These are phyloP conservation scores for Nakazawaea ambrosiae DNA, from an alignment of 805 yeast genomes.

Conservation along the genomic window DNA sequence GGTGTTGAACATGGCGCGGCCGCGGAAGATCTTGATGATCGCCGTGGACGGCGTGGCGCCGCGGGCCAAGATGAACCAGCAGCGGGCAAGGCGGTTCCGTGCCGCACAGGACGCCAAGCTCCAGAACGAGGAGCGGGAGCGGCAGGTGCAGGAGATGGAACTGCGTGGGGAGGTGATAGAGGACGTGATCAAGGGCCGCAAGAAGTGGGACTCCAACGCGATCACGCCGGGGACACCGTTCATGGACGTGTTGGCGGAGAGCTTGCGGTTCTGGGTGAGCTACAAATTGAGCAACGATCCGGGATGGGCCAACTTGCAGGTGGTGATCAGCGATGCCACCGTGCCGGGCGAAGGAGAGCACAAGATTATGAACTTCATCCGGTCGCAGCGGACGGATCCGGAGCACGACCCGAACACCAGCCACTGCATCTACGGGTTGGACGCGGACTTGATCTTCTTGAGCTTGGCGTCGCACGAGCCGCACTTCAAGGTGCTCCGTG, in stretches of 20 bases:
- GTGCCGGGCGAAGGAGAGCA: slow-evolving; percentile 99
- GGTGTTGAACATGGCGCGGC: slow-evolving; percentile 89
- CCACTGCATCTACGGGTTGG: slow-evolving; percentile 96
- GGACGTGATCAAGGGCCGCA: slow-evolving; percentile 62
- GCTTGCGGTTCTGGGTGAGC: slow-evolving; percentile 87
- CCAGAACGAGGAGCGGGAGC: slow-evolving; percentile 64
- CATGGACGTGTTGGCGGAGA: slow-evolving; percentile 82
- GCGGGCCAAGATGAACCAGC: slow-evolving; percentile 96
- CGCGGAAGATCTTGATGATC: slow-evolving; percentile 84
- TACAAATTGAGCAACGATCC: slow-evolving; percentile 84
- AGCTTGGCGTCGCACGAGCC: slow-evolving; percentile 98
- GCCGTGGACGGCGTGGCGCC: slow-evolving; percentile 99
- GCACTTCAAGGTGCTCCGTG: slow-evolving; percentile 87
- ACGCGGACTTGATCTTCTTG: slow-evolving; percentile 94
- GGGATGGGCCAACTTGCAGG: slow-evolving; percentile 87
- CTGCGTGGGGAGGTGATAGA: slow-evolving; percentile 70
- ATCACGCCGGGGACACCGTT: slow-evolving; percentile 99
- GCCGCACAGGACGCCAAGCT: slow-evolving; percentile 84
- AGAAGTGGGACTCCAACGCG: slow-evolving; percentile 91
- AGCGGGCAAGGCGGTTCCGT: slow-evolving; percentile 87
- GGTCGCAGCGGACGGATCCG: slow-evolving; percentile 83
- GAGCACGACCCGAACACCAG: slow-evolving; percentile 86
- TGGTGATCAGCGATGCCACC: slow-evolving; percentile 88
- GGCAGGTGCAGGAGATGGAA: slow-evolving; percentile 51
- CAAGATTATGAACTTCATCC: slow-evolving; percentile 91